Percentiles rank a stretch among this genome's conserved stretches.
Conservation (phyloP, 768 basidiomycete genomes). For the Tubosaeta sp. region DNA sequence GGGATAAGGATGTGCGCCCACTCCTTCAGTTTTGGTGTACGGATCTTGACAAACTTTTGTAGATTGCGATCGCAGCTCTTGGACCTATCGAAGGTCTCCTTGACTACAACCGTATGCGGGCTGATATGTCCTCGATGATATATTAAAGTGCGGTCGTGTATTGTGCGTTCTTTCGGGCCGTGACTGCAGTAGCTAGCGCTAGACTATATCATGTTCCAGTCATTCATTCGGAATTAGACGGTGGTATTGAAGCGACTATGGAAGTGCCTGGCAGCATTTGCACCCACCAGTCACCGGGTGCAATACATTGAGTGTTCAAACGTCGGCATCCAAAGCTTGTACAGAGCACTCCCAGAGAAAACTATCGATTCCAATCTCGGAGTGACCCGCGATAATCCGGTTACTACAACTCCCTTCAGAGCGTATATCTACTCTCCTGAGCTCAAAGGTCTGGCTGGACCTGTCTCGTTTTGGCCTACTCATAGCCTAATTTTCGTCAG, state of each 20-base stretch:
- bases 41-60: conserved; percentile 4
- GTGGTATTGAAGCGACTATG: conserved; percentile 12
- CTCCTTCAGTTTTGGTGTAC: conserved; percentile 22
- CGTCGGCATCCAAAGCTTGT: too few species aligned
- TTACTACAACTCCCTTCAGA: too few species aligned
- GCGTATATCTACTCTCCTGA: too few species aligned
- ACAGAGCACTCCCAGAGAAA: too few species aligned
- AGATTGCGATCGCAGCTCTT: conserved; percentile 85
- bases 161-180: neutral
- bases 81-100: conserved; percentile 89
- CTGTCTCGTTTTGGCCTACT: too few species aligned
- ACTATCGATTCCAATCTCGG: too few species aligned
- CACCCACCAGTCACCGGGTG: too few species aligned
- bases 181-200: conserved; percentile 18
- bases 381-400: too few species aligned
- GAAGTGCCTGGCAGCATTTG: too few species aligned
- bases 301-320: too few species aligned
- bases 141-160: conserved; percentile 37
- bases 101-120: conserved; percentile 88
- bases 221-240: conserved; percentile 17
- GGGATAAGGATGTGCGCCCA: conserved; percentile 84
- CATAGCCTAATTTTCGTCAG: too few species aligned
- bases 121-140: conserved; percentile 76
- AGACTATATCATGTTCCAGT: conserved; percentile 8
- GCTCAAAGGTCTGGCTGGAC: too few species aligned